Conservation (phyloP, 208 protist genomes). For the Leptomonas pyrrhocoris region DNA sequence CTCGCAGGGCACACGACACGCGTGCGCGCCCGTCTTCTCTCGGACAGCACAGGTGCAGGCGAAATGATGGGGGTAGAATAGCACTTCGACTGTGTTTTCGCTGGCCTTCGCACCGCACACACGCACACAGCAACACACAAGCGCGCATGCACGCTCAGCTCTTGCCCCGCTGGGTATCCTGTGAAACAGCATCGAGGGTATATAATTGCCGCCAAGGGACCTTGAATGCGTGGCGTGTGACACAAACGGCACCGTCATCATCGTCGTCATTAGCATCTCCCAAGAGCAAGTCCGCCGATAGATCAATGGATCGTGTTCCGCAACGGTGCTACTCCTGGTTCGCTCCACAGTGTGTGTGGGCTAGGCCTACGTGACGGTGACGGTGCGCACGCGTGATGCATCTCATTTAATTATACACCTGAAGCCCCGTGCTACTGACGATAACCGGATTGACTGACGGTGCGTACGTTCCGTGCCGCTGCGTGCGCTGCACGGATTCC, state of each 20-base stretch:
- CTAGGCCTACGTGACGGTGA: too few relatives aligned
- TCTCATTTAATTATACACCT: too few relatives aligned
- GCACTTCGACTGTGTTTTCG: conserved; percentile 39
- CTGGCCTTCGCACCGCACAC: conserved; percentile 10
- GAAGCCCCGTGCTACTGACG: too few relatives aligned
- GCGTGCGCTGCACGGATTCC: too few relatives aligned
- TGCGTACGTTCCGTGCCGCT: too few relatives aligned
- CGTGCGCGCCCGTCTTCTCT: conserved; percentile 6
- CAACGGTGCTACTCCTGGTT: conserved; percentile 35
- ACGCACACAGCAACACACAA: neutral
- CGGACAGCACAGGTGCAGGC: conserved; percentile 40
- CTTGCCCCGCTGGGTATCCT: conserved; percentile 51
- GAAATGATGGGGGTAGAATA: conserved; percentile 24
- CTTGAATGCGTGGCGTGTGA: conserved; percentile 22
- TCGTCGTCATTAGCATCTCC: too few relatives aligned
- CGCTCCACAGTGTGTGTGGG: too few relatives aligned
- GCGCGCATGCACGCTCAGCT: conserved; percentile 1
- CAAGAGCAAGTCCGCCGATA: conserved; percentile 30
- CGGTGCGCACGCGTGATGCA: too few relatives aligned
- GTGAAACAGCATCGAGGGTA: conserved; percentile 33
- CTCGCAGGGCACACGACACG: too few relatives aligned
- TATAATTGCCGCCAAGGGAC: conserved; percentile 45
- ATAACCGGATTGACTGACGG: too few relatives aligned
- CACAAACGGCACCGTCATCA: neutral
- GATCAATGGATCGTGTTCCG: conserved; percentile 28